phyloP scores from a whole-genome alignment of 768 basidiomycete genomes.

The Russula abietina region DNA sequence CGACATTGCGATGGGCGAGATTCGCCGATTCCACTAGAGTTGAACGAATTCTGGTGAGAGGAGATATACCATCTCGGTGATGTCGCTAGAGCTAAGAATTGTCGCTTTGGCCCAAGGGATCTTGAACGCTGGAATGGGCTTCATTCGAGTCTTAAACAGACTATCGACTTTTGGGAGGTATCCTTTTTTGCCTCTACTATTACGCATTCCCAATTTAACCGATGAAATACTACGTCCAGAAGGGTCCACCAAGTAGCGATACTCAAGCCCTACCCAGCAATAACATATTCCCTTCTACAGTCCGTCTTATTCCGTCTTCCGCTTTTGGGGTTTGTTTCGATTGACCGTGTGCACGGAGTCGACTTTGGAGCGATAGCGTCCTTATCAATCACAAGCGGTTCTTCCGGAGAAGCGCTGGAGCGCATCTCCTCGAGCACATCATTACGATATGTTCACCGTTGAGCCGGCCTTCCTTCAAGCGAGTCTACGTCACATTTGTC shows the following conservation, averaged over 20 bases:
- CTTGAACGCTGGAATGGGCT: not conserved
- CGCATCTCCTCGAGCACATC: not conserved
- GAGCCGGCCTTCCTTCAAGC: not conserved
- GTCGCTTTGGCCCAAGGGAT: not conserved
- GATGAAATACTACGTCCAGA: not conserved
- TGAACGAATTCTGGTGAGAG: not conserved
- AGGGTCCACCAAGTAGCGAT: not conserved
- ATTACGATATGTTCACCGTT: not conserved
- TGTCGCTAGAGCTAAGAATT: not conserved
- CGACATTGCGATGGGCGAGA: not conserved
- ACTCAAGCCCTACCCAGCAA: not conserved
- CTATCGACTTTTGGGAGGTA: not conserved
- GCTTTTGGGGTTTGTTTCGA: not conserved
- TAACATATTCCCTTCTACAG: not conserved
- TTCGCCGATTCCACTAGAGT: not conserved
- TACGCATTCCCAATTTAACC: not conserved
- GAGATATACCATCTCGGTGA: not conserved
- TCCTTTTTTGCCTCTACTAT: not conserved
- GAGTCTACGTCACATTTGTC: not conserved
- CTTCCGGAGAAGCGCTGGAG: not conserved
- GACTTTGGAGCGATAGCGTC: not conserved
- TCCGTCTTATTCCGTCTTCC: not conserved
- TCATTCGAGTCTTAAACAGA: not conserved
- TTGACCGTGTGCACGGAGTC: not conserved
- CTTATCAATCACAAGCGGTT: not conserved